Evolutionary conservation across 2,329 filamentous ascomycete species (phyloP).

Genomic region (Plenodomus lindquistii): DNA sequence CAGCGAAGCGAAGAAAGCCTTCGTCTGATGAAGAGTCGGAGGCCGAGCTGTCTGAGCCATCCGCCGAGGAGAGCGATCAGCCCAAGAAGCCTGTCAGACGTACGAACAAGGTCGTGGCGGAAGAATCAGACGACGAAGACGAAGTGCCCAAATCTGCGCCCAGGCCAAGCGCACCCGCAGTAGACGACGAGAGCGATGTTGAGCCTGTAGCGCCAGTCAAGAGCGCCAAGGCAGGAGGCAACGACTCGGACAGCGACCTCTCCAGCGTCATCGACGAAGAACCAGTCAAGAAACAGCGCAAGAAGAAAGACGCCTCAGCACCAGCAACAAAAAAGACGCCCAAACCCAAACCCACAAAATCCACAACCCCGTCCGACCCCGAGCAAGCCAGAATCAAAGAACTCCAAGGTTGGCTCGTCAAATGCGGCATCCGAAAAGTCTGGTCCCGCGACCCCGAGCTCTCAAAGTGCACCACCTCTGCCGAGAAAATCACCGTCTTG

Average conservation of each 20-base stretch:
- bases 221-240: conserved; percentile 19
- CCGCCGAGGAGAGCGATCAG: conserved; percentile 32
- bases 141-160: conserved; percentile 13
- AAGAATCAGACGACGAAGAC: conserved; percentile 37
- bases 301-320: conserved; percentile 38
- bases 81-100: conserved; percentile 28
- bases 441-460: conserved; percentile 76
- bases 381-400: conserved; percentile 83
- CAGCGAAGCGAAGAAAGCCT: conserved; percentile 37
- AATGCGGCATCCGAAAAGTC: conserved; percentile 90
- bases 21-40: conserved; percentile 28
- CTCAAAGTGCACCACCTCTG: conserved; percentile 71
- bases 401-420: conserved; percentile 80
- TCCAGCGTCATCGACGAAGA: conserved; percentile 80
- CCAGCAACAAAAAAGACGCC: conserved; percentile 27
- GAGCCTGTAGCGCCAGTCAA: conserved; percentile 13
- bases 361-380: conserved; percentile 54
- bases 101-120: conserved; percentile 29
- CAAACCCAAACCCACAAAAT: conserved; percentile 45
- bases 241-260: conserved; percentile 64
- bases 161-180: conserved; percentile 9
- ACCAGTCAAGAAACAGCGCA: conserved; percentile 61
- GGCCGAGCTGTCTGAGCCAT: conserved; percentile 23
- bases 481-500: conserved; percentile 81
- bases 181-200: conserved; percentile 20